Conservation (phyloP, 495 filamentous ascomycete genomes). For the Lophiostoma macrostomum region DNA sequence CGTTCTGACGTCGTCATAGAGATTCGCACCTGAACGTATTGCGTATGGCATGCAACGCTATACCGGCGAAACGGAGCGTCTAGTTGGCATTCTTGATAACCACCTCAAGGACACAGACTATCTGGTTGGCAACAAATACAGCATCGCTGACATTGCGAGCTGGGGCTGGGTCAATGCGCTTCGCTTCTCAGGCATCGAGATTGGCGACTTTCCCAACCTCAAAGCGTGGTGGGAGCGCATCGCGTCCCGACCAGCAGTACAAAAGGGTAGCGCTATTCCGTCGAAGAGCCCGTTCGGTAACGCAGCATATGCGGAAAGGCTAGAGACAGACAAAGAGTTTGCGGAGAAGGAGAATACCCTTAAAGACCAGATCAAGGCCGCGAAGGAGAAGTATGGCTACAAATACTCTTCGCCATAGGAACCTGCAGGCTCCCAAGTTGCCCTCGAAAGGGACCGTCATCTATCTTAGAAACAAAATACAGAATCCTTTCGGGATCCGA, state of each 20-base stretch:
- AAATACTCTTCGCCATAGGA: constrained; percentile 33
- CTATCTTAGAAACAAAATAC: not conserved
- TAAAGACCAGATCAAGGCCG: constrained; percentile 27
- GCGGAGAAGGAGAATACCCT: constrained; percentile 34
- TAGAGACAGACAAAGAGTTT: constrained; percentile 39
- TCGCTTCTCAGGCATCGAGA: constrained; percentile 33
- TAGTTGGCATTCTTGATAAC: constrained; percentile 39
- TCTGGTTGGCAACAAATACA: constrained; percentile 41
- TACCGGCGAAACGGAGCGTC: constrained; percentile 41
- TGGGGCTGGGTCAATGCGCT: constrained; percentile 39
- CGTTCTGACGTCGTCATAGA: constrained; percentile 9
- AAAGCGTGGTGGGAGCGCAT: constrained; percentile 38
- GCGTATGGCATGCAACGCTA: constrained; percentile 40
- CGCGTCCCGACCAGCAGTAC: constrained; percentile 36
- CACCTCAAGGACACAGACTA: constrained; percentile 37
- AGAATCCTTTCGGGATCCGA: too few relatives aligned
- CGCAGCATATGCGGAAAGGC: constrained; percentile 25
- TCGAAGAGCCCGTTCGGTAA: constrained; percentile 26
- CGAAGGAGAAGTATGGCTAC: constrained; percentile 41
- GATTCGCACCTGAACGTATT: constrained; percentile 38
- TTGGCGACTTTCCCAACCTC: constrained; percentile 38
- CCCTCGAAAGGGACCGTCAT: not conserved
- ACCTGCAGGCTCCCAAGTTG: not conserved
- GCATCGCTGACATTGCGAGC: constrained; percentile 40
- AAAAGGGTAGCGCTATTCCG: constrained; percentile 36